Evolutionary conservation across 2,329 filamentous ascomycete genomes (phyloP), one percentile per base, ranked within the genome.

Genomic region (Botrytis elliptica): DNA sequence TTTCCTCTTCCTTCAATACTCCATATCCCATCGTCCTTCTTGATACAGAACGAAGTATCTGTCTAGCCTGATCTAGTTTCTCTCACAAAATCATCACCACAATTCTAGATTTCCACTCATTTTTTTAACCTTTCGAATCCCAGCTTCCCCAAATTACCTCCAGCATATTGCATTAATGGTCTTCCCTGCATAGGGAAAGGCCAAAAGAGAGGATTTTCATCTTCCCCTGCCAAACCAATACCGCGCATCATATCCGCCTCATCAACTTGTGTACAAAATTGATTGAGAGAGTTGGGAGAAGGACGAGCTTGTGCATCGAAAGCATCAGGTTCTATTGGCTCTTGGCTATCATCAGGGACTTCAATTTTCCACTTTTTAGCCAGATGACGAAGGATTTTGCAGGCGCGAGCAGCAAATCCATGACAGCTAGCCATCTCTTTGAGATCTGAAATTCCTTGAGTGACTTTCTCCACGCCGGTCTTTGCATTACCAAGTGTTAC

Each of bases 331-430:
- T 78, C 77, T 1, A 76, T 79, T 36, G 81, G 75, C n/a, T 80
- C 79, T 18, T 80, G 76, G 36, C 74, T 75, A 42, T 75, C 79
- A 67, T 88, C 82, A 1, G 86, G 82, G 3, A 89, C 84, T 2
- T 88, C 83, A 52, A 90, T 85, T 49, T 87, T 83, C 89, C 89
- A 91, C 75, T 89, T 88, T 75, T 84, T 85, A 10, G 87, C 86
- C 1, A 91, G 82, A 75, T 86, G 89, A 1, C 85, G 85, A 6
- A 91, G 81, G 29, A 91, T 90, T 75, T 79, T 68, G 5, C 79
- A 73, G 22, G 78, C 78, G 7, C 76, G 78, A 9, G 16, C 67
- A 1, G 80, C 78, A 52, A 81, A 80, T 10, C 74, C 75, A 66
- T 81, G 80, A 63, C 78, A 79, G 0, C 86, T 86, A 0, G 86